These are phyloP conservation scores for Firmiana major DNA, from an alignment of 345 rosid species.

Conservation along the genomic window DNA sequence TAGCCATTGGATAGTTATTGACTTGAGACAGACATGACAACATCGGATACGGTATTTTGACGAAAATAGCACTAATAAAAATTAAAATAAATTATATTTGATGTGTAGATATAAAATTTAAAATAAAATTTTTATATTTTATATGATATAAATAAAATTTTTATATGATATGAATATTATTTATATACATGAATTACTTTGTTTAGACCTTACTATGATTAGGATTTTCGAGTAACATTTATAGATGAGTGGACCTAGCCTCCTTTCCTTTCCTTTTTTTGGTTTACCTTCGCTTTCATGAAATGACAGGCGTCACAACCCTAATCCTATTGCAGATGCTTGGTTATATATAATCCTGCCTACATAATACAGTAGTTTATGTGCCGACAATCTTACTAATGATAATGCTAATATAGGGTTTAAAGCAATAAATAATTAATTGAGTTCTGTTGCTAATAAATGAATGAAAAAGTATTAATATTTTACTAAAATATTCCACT, in stretches of 20 bases:
- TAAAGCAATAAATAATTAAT: background rate
- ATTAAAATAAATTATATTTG: no score
- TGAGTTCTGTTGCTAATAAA: background rate
- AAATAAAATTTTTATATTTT: no score
- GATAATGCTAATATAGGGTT: background rate
- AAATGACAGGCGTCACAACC: slow-evolving; percentile 11
- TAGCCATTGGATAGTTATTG: background rate
- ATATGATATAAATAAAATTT: no score
- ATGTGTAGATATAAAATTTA: no score
- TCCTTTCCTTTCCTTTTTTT: background rate
- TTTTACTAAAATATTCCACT: no score
- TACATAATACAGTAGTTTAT: background rate
- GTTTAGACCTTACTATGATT: background rate
- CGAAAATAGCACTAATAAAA: no score
- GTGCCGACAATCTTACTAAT: slow-evolving; percentile 5
- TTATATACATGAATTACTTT: no score
- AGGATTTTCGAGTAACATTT: background rate
- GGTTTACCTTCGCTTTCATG: slow-evolving; percentile 14
- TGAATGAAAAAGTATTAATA: background rate
- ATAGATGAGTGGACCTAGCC: background rate
- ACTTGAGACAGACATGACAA: background rate
- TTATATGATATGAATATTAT: no score
- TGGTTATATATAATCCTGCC: background rate
- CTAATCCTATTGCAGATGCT: slow-evolving; percentile 11
- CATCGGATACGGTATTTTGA: no score